Evolutionary conservation across 164 flowering plant genomes (phyloP), one percentile per base, ranked within the genome.

Genomic region (Vitis riparia): DNA sequence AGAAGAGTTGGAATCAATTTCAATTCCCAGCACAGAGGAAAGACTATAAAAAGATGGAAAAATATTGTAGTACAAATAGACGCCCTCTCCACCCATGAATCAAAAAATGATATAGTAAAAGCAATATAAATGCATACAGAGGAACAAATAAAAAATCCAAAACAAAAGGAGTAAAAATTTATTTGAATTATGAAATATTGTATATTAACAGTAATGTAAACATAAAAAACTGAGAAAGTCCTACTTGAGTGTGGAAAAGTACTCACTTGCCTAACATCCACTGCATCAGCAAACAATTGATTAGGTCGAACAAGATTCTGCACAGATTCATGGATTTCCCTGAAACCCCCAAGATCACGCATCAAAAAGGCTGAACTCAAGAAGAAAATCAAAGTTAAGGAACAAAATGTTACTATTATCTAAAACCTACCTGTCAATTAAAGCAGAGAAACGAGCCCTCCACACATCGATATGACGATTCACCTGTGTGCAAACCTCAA

Each of bases 371-470:
- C 8, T 52, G 19, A 60, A 47, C 58, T 63, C 3, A 66, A 63
- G 19, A n/a, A 56, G 14, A 52, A 11, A 64, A 1, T 8, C 49
- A 3, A 23, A 8, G 3, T 23, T 17, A 55, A 47, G 53, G 44
- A 17, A 69, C 4, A 51, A 15, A 48, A 37, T 51, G 16, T 23
- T 23, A 63, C 29, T 5, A 9, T 29, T 63, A 11, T n/a, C 51
- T 1, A 27, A 51, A 44, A 58, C 44, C 44, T 37, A 94, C 98
- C 98, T 91, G 27, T 90, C 90, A 63, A 85, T 93, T 73, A 95
- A 82, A 3, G 99, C 94, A 61, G 98, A 95, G 77, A 95, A 95
- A 9, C 87, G 87, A 70, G 99, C 99, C 77, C 99, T 88, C 83
- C 81, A 78, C 19, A 91, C 66, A 16, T 73, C 74, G 17, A 95